A percentile compares a stretch with the other conserved stretches of the same genome.
These are phyloP conservation scores for Ogataea nakhonphanomensis DNA, from an alignment of 805 yeast genomes.

Conservation along the genomic window DNA sequence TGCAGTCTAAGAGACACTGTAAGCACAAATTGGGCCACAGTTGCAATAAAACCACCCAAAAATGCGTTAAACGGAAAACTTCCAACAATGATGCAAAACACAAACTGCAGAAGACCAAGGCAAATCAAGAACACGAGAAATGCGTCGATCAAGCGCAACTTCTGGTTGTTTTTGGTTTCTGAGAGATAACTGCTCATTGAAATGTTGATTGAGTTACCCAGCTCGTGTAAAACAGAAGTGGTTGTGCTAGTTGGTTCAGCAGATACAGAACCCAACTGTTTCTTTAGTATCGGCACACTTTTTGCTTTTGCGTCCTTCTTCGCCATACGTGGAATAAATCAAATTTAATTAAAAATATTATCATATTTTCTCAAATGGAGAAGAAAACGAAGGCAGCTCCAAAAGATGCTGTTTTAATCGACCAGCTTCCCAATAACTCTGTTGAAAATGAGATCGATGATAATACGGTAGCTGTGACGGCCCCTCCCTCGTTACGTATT, in stretches of 20 bases:
- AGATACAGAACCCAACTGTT: constrained; percentile 4
- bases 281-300: constrained; percentile 2
- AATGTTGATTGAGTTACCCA: constrained; percentile 29
- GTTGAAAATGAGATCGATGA: constrained; percentile 20
- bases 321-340: constrained; percentile 30
- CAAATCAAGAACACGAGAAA: constrained; percentile 72
- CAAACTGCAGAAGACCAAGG: constrained; percentile 75
- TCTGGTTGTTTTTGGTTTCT: constrained; percentile 32
- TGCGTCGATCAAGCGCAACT: constrained; percentile 66
- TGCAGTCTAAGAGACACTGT: constrained; percentile 82
- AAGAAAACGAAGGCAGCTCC: constrained; percentile 16
- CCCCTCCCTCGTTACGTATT: constrained; percentile 61
- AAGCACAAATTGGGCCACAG: constrained; percentile 95
- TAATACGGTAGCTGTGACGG: constrained; percentile 32
- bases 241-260: constrained; percentile 8
- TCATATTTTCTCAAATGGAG: constrained; percentile 5
- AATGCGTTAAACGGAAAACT: constrained; percentile 97
- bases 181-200: constrained; percentile 34
- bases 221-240: constrained; percentile 27
- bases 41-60: constrained; percentile 83
- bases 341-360: background rate
- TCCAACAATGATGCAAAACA: constrained; percentile 73
- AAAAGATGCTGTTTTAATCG: constrained; percentile 23
- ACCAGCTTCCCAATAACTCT: constrained; percentile 24
- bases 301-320: constrained; percentile 35